A percentile compares a stretch with the other conserved stretches of the same genome.
Conservation (phyloP, 2,329 filamentous ascomycete genomes). For the Periconia sp. region DNA sequence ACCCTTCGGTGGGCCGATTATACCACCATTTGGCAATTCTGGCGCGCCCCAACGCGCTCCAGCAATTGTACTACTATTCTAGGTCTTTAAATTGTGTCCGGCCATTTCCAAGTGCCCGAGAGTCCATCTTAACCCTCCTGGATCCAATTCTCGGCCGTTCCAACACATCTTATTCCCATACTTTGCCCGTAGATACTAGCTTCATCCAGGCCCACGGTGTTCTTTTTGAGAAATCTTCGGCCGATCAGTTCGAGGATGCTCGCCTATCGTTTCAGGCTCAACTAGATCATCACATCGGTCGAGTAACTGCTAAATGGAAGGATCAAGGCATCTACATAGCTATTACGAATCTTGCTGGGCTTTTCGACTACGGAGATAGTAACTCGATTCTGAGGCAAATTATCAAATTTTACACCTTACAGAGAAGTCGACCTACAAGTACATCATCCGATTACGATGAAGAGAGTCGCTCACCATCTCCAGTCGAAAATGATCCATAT, state of each 20-base stretch:
- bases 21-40: slow-evolving; percentile 88
- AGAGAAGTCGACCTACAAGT: slow-evolving; percentile 10
- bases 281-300: slow-evolving; percentile 61
- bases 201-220: slow-evolving; percentile 68
- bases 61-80: slow-evolving; percentile 72
- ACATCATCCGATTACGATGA: slow-evolving; percentile 14
- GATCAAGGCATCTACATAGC: slow-evolving; percentile 61
- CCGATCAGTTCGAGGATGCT: slow-evolving; percentile 51
- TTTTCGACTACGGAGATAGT: slow-evolving; percentile 57
- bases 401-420: slow-evolving; percentile 16
- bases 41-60: slow-evolving; percentile 67
- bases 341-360: slow-evolving; percentile 56
- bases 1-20: slow-evolving; percentile 73
- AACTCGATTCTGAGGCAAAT: slow-evolving; percentile 42
- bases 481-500: slow-evolving; percentile 15
- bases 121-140: slow-evolving; percentile 71
- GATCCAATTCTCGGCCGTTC: slow-evolving; percentile 50
- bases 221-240: slow-evolving; percentile 58
- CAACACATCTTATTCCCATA: slow-evolving; percentile 30
- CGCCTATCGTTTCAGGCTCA: slow-evolving; percentile 54
- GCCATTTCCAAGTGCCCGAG: slow-evolving; percentile 67
- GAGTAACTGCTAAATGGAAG: slow-evolving; percentile 56
- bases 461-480: slow-evolving; percentile 20
- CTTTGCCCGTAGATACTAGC: slow-evolving; percentile 55
- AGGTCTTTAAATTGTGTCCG: slow-evolving; percentile 70